phyloP scores from a whole-genome alignment of 176 grass and related monocot genomes.

The Chrysopogon serrulatus region DNA sequence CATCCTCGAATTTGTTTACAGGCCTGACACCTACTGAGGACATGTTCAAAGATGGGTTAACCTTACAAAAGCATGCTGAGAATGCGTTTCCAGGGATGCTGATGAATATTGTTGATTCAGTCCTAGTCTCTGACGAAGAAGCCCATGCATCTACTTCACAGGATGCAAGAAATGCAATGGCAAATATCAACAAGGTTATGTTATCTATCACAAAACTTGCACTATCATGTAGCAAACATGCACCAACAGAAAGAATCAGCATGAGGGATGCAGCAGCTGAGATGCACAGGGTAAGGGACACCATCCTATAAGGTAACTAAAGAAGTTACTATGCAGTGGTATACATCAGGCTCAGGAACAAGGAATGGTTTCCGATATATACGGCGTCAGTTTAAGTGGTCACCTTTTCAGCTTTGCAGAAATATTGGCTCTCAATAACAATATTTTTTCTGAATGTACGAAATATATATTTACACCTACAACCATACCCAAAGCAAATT shows the following conservation, averaged over 20 bases:
- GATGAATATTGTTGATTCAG: constrained; percentile 1
- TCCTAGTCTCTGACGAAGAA: background rate
- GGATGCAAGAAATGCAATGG: background rate
- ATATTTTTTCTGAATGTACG: no score
- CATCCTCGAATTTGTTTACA: constrained; percentile 37
- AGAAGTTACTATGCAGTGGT: no score
- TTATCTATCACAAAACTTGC: background rate
- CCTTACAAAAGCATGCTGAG: constrained; percentile 2
- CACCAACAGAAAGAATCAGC: constrained; percentile 11
- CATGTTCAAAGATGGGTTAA: constrained; percentile 18
- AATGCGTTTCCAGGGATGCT: constrained; percentile 1
- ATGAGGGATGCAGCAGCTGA: constrained; percentile 16
- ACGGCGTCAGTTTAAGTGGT: no score
- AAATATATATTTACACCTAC: no score
- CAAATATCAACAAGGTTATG: background rate
- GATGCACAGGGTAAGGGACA: background rate
- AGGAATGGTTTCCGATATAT: no score
- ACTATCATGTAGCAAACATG: constrained; percentile 11
- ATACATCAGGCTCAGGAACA: no score
- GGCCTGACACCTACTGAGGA: constrained; percentile 23
- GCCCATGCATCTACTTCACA: background rate
- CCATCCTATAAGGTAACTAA: background rate
- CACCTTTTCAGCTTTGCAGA: no score
- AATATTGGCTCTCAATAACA: no score
- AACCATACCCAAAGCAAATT: no score